A percentile compares a stretch with the other conserved stretches of the same genome.
phyloP scores from a whole-genome alignment of 176 grass and related monocot species.

The Hsuehochloa calcarea region DNA sequence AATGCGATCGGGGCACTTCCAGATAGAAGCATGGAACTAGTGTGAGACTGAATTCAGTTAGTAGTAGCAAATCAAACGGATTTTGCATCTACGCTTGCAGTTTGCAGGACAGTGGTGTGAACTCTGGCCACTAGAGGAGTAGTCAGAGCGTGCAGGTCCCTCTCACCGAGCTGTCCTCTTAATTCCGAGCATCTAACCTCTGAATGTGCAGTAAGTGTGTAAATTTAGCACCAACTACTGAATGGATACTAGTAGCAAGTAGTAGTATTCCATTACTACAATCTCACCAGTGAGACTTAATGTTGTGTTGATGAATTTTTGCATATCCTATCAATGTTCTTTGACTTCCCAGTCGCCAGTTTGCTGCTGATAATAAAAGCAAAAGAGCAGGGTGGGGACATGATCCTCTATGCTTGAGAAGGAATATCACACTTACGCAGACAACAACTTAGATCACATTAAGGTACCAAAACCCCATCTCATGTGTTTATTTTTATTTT shows the following conservation, averaged over 20 bases:
- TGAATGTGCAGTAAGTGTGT: constrained; percentile 3
- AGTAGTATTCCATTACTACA: neutral
- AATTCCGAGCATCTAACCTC: constrained; percentile 14
- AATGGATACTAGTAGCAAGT: neutral
- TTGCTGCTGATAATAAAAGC: neutral
- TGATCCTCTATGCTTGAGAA: neutral
- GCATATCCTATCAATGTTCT: neutral
- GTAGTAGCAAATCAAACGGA: neutral
- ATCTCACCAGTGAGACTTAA: constrained; percentile 16
- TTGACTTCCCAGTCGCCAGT: neutral
- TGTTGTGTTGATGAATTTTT: neutral
- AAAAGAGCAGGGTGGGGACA: neutral
- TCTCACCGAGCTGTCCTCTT: constrained; percentile 16
- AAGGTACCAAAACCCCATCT: neutral
- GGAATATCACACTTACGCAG: neutral
- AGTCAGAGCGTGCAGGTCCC: constrained; percentile 1
- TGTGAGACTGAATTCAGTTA: neutral
- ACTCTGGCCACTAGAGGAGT: neutral
- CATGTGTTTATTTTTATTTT: neutral
- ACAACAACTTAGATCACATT: neutral
- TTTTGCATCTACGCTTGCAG: neutral
- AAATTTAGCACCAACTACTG: neutral
- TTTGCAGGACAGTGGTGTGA: neutral
- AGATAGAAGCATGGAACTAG: neutral
- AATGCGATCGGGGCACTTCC: neutral